Conservation (phyloP, 148 eudicot genomes). For the Limonium bicolor region DNA sequence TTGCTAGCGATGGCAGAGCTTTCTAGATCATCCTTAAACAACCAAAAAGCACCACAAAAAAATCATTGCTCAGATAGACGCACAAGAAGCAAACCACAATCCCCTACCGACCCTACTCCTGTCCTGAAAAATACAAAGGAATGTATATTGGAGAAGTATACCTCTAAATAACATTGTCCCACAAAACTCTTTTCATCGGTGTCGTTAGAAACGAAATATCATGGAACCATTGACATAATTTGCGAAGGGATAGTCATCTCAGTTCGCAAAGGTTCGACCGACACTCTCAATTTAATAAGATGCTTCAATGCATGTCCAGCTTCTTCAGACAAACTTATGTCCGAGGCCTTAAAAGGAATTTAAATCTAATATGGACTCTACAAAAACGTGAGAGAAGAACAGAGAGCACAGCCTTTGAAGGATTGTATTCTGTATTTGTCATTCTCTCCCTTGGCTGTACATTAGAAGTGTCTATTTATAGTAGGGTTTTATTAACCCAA, state of each 20-base stretch:
- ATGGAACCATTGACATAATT: conserved; percentile 53
- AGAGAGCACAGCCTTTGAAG: too few relatives aligned
- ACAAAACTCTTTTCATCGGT: conserved; percentile 46
- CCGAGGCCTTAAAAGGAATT: conserved; percentile 89
- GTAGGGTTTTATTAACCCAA: too few relatives aligned
- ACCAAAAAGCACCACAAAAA: too few relatives aligned
- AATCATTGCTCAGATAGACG: too few relatives aligned
- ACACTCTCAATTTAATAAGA: conserved; percentile 59
- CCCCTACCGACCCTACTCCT: too few relatives aligned
- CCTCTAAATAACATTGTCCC: conserved; percentile 77
- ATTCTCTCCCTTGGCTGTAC: too few relatives aligned
- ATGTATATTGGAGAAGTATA: conserved; percentile 16
- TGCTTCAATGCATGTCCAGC: conserved; percentile 23
- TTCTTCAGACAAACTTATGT: conserved; percentile 49
- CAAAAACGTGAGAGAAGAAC: too few relatives aligned
- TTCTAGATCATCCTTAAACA: conserved; percentile 65
- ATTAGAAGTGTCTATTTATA: too few relatives aligned
- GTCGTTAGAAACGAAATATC: conserved; percentile 63
- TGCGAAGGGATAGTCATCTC: conserved; percentile 40
- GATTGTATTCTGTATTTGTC: too few relatives aligned
- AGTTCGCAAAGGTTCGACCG: conserved; percentile 45
- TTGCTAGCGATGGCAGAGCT: conserved; percentile 47
- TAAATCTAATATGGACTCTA: conserved; percentile 68
- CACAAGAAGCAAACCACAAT: too few relatives aligned
- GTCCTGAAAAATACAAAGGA: too few relatives aligned